A percentile compares a stretch with the other conserved stretches of the same genome.
Conservation (phyloP, 2,329 filamentous ascomycete species). For the Drechmeria coniospora region DNA sequence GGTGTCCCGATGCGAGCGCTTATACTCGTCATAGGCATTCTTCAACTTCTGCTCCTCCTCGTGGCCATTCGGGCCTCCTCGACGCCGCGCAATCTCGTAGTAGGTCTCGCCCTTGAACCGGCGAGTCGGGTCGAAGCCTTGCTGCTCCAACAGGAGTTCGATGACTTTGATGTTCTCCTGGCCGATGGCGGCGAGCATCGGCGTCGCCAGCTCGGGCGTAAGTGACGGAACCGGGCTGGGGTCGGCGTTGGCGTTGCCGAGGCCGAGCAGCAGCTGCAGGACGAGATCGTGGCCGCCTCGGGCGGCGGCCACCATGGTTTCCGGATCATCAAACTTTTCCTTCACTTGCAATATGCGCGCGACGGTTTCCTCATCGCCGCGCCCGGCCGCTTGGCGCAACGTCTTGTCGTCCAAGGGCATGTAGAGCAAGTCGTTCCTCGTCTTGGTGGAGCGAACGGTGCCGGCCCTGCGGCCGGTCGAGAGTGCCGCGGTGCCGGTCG, state of each 20-base stretch:
- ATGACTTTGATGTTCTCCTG: slow-evolving; percentile 77
- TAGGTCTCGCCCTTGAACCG: slow-evolving; percentile 67
- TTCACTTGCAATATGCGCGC: slow-evolving; percentile 46
- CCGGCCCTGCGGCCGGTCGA: slow-evolving; percentile 33
- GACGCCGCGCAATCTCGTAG: slow-evolving; percentile 69
- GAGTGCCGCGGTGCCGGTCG: slow-evolving; percentile 21
- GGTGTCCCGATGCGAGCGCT: slow-evolving; percentile 32
- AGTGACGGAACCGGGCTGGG: slow-evolving; percentile 48
- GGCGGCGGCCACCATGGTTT: slow-evolving; percentile 80
- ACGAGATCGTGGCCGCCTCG: slow-evolving; percentile 83
- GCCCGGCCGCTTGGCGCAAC: slow-evolving; percentile 41
- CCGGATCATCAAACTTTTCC: slow-evolving; percentile 54
- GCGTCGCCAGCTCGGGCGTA: slow-evolving; percentile 63
- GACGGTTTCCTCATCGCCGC: slow-evolving; percentile 46
- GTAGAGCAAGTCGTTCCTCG: slow-evolving; percentile 47
- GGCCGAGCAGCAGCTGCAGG: slow-evolving; percentile 59
- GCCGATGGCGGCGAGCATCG: slow-evolving; percentile 87
- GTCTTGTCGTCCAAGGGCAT: slow-evolving; percentile 49
- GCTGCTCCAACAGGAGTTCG: slow-evolving; percentile 60
- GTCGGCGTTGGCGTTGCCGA: slow-evolving; percentile 51
- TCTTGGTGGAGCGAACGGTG: slow-evolving; percentile 45
- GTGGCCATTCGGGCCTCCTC: slow-evolving; percentile 77
- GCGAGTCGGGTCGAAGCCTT: slow-evolving; percentile 67
- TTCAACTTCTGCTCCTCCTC: slow-evolving; percentile 74
- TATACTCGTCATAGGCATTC: slow-evolving; percentile 53